phyloP scores from a whole-genome alignment of 768 basidiomycete genomes.

The Kwoniella pini region DNA sequence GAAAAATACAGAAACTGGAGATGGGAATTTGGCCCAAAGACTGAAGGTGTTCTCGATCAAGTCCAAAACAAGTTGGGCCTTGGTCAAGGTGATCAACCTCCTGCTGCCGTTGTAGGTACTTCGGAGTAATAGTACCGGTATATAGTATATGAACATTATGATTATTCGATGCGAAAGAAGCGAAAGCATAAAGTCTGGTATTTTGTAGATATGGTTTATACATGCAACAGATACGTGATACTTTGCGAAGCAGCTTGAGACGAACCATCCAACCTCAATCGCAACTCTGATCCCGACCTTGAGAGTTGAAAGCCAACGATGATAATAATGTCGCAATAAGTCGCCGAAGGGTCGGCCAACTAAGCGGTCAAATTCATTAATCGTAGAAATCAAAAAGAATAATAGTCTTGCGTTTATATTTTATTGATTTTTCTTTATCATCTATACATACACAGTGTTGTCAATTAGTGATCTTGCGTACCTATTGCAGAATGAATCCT shows the following conservation, averaged over 20 bases:
- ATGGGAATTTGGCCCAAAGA: conserved; percentile 35
- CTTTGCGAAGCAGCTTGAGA: too few species aligned
- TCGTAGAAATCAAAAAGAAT: too few species aligned
- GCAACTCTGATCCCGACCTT: too few species aligned
- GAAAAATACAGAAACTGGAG: conserved; percentile 35
- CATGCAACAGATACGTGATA: not conserved
- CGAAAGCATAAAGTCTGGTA: not conserved
- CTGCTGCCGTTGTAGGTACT: conserved; percentile 31
- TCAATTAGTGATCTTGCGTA: too few species aligned
- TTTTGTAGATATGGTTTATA: not conserved
- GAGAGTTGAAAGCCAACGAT: too few species aligned
- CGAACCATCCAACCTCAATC: too few species aligned
- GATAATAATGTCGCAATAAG: not conserved
- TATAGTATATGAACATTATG: too few species aligned
- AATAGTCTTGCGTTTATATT: too few species aligned
- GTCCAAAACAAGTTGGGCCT: conserved; percentile 18
- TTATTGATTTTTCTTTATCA: too few species aligned
- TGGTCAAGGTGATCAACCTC: conserved; percentile 14
- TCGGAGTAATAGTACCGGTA: conserved; percentile 31
- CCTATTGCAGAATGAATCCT: conserved; percentile 5
- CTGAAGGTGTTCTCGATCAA: conserved; percentile 14
- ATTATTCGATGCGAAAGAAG: too few species aligned
- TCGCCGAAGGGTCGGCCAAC: conserved; percentile 3
- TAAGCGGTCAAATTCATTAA: not conserved
- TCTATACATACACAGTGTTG: too few species aligned